Evolutionary conservation across 371 early-diverging fungal species (phyloP), one percentile per base, ranked within the genome.

Genomic region (Lichtheimia ramosa): DNA sequence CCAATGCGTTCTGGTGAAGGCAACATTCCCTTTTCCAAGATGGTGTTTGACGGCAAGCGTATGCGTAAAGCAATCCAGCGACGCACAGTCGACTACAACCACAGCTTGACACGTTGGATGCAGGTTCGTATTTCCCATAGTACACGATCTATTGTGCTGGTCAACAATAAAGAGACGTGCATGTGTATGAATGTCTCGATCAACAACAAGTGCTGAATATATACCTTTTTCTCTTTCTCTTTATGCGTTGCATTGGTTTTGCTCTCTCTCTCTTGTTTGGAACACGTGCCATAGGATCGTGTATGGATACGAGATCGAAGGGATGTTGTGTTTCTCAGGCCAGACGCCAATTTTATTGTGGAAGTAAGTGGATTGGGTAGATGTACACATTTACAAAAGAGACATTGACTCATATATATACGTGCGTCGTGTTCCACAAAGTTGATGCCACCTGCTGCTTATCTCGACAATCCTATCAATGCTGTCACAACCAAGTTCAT

Each of bases 1-100:
- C 61, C 61, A 16, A 40, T 52, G 43, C 24, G 50, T 48, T 34
- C 61, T 12, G 59, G 59, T 13, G 61, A 54, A 43, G 62, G 56
- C 25, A 62, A 62, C 27, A 49, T 62, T 2, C 78, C 81, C 0
- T 77, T 78, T 50, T 77, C 81, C 14, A 75, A 78, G 57, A 74
- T 77, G 70, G 81, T 83, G 1, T 89, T 86, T 68, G 94, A 93
- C 64, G 94, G 96, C 54, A 99, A 97, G 73, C 81, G 98, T 58
- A 92, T 96, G 91, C 81, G 98, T 61, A 94, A 94, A 71, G 92
- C 97, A 6, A 91, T 97, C 60, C 96, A 96, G 74, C 80, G 99
- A 61, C 83, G 93, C 51, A 96, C 96, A 0, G 92, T 98, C 14
- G 99, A 99, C 73, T 97, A 94, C 71, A 92, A 94, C 58, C 89